Base-by-base conservation (phyloP, 495 filamentous ascomycete genomes). In the Viridothelium virens region DNA sequence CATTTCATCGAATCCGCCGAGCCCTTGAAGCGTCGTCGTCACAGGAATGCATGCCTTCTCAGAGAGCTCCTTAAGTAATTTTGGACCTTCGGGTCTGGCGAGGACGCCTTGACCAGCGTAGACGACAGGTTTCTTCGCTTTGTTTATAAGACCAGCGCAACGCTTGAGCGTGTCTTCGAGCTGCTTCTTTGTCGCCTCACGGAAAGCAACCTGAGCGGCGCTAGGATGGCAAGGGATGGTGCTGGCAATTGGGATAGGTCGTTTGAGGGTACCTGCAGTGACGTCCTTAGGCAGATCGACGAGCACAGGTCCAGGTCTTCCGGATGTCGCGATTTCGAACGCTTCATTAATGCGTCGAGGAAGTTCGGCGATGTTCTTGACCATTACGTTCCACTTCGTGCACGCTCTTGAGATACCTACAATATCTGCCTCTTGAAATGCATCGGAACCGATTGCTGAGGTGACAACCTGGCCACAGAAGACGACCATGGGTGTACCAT, bases 341-440 rank as follows among this genome's bases (percentile, higher is more conserved):
- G 89, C 89, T 75, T 91, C 89, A 71, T 91, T 91, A 70, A 91
- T 91, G 56, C 89, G 79, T 53, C 85, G 79, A n/a, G 89, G 89
- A 53, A 91, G 76, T 73, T 91, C 89, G 41, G 89, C 89, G 62
- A 89, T 81, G 71, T 85, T 86, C 82, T 89, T 90, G 61, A 90
- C 85, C 89, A 91, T 90, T 41, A 91, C 88, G 68, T 91, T 91
- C 89, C 89, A 91, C 79, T 91, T 91, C 62, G 89, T 91, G 77
- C 89, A 91, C 37, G 89, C 81, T 69, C 89, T 79, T 56, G 87
- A 87, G 72, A 91, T 91, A 70, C 89, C 89, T 50, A 90, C 78
- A 61, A 90, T 84, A 73, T 91, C 89, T 31, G 88, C 88, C 74
- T 91, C 89, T 72, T 91, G 89, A 79, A 91, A 91, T 48, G 88